Evolutionary conservation across 129 eudicot species (phyloP), one percentile per base, ranked within the genome.

Genomic region (Tanacetum coccineum): DNA sequence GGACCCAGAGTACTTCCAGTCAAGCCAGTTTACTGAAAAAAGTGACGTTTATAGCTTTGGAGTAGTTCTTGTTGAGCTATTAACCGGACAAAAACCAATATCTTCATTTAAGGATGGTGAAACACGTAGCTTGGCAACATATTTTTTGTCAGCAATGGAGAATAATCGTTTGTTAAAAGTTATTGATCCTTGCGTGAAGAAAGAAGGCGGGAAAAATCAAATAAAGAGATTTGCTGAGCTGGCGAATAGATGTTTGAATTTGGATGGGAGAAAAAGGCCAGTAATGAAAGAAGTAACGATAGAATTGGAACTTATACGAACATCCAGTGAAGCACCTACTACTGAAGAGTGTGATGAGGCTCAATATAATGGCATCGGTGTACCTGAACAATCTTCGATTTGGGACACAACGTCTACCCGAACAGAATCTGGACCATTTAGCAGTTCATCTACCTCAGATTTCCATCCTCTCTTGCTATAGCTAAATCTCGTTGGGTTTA

Each of bases 1-100:
- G 55, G 78, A 74, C 49, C 78, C 78, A 0, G 77, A 72, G 42
- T 36, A 36, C 42, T 36, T 36, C 42, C 42, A 36, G 42, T 36
- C 42, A 36, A 36, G 42, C 42, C 42, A 36, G 42, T 36, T 36
- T 36, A 36, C 42, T 7, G 42, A 36, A 36, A 36, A 36, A 7
- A 36, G 77, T 63, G 60, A 46, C 54, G 49, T 54, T 44, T 72
- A 72, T 15, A 72, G 77, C 68, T 72, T 62, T 63, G 77, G 77
- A 62, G 77, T 73, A 25, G 78, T 73, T 73, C 78, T 73, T 55
- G 66, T 59, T 1, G 68, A 66, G 68, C 79, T 75, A 45, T 49
- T 75, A 66, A 75, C 74, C 1, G 79, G 79, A 49, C 20, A 56
- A 48, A 67, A 74, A 28, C 60, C 78, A 26, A 49, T 66, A 21